Evolutionary conservation across 1,139 yeast genomes (phyloP).

Genomic region (Debaryomyces nepalensis): DNA sequence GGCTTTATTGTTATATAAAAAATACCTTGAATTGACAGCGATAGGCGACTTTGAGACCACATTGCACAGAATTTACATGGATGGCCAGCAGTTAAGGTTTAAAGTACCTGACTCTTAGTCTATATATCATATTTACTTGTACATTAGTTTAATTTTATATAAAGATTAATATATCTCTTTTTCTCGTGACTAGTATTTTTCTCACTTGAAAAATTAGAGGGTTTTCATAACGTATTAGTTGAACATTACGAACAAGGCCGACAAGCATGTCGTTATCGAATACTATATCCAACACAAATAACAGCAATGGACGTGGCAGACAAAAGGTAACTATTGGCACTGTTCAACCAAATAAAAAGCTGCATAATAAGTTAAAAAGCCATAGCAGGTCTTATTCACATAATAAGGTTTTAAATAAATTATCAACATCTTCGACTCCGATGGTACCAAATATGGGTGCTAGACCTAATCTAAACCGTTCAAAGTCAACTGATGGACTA

Average conservation of each 20-base stretch:
- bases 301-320: conserved; percentile 8
- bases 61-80: conserved; percentile 70
- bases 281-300: conserved; percentile 3
- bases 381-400: conserved; percentile 43
- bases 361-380: conserved; percentile 19
- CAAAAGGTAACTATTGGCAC: background rate
- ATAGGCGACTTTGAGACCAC: conserved; percentile 64
- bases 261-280: conserved; percentile 12
- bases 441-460: conserved; percentile 17
- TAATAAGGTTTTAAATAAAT: conserved; percentile 30
- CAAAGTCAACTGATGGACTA: conserved; percentile 51
- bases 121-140: conserved; percentile 7
- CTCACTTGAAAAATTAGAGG: conserved; percentile 6
- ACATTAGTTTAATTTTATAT: conserved; percentile 8
- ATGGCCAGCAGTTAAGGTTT: conserved; percentile 61
- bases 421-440: conserved; percentile 23
- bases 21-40: conserved; percentile 63
- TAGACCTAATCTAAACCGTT: conserved; percentile 43
- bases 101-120: conserved; percentile 38
- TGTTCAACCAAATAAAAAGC: conserved; percentile 1
- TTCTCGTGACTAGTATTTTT: conserved; percentile 9
- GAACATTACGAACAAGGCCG: background rate
- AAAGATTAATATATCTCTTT: background rate
- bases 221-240: background rate
- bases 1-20: conserved; percentile 77